phyloP scores from a whole-genome alignment of 768 basidiomycete genomes.

The Paxillus involutus region DNA sequence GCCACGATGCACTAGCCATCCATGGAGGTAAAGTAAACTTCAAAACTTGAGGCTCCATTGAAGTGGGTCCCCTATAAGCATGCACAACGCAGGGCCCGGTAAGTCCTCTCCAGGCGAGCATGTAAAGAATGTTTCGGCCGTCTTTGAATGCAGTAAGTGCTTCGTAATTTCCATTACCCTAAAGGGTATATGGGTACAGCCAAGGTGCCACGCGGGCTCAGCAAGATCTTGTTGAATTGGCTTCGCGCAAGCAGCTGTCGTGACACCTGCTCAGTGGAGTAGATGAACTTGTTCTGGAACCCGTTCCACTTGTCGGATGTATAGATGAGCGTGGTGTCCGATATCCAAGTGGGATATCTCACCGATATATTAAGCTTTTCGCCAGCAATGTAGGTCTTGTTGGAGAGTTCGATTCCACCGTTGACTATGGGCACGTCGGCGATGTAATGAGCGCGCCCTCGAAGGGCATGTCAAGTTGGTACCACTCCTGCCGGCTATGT shows the following conservation, averaged over 20 bases:
- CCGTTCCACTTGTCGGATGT: conserved; percentile 55
- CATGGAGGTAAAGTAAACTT: conserved; percentile 64
- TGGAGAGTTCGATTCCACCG: conserved; percentile 30
- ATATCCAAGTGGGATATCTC: conserved; percentile 39
- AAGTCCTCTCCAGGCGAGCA: conserved; percentile 50
- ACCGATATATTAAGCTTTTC: conserved; percentile 35
- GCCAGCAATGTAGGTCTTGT: conserved; percentile 46
- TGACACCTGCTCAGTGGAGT: conserved; percentile 25
- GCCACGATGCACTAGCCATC: conserved; percentile 45
- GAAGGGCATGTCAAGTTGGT: conserved; percentile 68
- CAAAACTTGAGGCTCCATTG: conserved; percentile 42
- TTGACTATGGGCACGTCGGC: conserved; percentile 35
- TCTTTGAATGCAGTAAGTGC: conserved; percentile 31
- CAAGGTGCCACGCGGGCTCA: conserved; percentile 13
- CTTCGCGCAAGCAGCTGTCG: conserved; percentile 24
- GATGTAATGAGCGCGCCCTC: conserved; percentile 53
- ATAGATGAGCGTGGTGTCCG: conserved; percentile 53
- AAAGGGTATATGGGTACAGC: conserved; percentile 20
- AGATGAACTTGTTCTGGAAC: conserved; percentile 49
- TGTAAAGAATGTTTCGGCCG: conserved; percentile 33
- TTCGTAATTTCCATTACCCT: conserved; percentile 21
- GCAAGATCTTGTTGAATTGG: conserved; percentile 25
- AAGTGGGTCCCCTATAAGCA: conserved; percentile 74
- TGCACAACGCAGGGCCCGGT: conserved; percentile 51
- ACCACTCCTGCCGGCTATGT: conserved; percentile 61